Percentiles rank a stretch among this genome's conserved stretches.
Conservation (phyloP, 352 stramenopile species). For the Pythium scleroteichum region DNA sequence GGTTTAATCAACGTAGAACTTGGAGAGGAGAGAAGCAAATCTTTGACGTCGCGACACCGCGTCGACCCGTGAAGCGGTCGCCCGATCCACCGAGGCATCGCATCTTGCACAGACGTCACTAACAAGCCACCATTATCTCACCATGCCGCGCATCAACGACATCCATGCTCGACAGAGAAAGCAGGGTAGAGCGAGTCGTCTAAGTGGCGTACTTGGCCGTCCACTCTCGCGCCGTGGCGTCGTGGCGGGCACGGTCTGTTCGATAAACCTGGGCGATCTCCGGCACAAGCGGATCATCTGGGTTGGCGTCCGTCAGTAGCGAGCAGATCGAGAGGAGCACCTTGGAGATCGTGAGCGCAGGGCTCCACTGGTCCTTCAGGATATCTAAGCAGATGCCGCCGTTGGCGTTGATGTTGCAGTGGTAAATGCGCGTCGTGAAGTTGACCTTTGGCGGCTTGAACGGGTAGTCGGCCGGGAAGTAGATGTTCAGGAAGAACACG, state of each 20-base stretch:
- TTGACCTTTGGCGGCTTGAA: slow-evolving; percentile 99
- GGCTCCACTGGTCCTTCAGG: slow-evolving; percentile 99
- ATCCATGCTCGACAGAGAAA: slow-evolving; percentile 13
- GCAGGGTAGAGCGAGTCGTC: slow-evolving; percentile 28
- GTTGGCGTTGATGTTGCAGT: slow-evolving; percentile 99
- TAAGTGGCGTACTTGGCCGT: slow-evolving; percentile 99
- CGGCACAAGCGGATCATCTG: slow-evolving; percentile 96
- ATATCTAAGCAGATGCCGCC: slow-evolving; percentile 99
- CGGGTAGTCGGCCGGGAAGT: slow-evolving; percentile 99
- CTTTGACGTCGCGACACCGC: too few species aligned
- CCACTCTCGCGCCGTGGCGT: slow-evolving; percentile 96
- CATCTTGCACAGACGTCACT: not conserved
- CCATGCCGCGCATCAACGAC: slow-evolving; percentile 9
- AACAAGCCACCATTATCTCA: not conserved
- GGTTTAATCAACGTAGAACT: slow-evolving; percentile 4
- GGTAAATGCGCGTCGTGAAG: slow-evolving; percentile 99
- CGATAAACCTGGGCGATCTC: slow-evolving; percentile 95
- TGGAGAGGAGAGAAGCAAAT: too few species aligned
- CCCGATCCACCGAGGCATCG: too few species aligned
- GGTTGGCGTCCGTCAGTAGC: slow-evolving; percentile 99
- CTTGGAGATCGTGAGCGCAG: slow-evolving; percentile 99
- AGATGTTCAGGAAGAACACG: slow-evolving; percentile 99
- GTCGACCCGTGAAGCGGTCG: too few species aligned
- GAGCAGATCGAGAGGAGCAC: slow-evolving; percentile 99
- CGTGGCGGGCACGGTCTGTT: slow-evolving; percentile 92